Conservation (phyloP, 371 early-diverging fungal genomes). For the Dichotomocladium elegans region DNA sequence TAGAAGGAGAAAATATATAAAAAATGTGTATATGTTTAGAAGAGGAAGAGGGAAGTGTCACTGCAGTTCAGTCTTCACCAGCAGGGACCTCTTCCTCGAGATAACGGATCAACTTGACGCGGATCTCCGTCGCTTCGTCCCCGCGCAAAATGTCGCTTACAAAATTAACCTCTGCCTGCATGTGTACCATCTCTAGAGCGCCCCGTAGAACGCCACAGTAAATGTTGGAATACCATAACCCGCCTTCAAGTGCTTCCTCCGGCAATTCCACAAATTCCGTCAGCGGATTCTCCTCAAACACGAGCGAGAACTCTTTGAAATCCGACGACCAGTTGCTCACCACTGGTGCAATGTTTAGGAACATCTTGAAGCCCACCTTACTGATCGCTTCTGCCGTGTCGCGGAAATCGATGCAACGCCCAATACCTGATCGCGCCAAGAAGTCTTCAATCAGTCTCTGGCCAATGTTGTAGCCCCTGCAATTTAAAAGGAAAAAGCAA, state of each 20-base stretch:
- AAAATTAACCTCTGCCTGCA: conserved; percentile 88
- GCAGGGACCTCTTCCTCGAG: conserved; percentile 95
- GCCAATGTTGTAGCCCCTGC: conserved; percentile 97
- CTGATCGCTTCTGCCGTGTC: conserved; percentile 92
- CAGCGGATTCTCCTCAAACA: conserved; percentile 93
- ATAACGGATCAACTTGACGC: conserved; percentile 80
- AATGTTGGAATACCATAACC: conserved; percentile 94
- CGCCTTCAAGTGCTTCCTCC: conserved; percentile 72
- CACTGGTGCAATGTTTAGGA: conserved; percentile 85
- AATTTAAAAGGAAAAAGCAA: not conserved
- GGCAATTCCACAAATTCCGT: conserved; percentile 89
- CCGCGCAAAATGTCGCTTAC: conserved; percentile 84
- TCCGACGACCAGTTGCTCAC: conserved; percentile 81
- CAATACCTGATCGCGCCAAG: conserved; percentile 78
- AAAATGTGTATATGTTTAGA: not conserved
- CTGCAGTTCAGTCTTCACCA: conserved; percentile 71
- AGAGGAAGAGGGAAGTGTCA: not conserved
- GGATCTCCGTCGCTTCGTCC: conserved; percentile 88
- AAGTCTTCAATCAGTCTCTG: conserved; percentile 95
- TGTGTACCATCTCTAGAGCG: conserved; percentile 94
- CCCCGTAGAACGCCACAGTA: conserved; percentile 93
- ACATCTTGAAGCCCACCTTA: conserved; percentile 96
- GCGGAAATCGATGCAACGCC: conserved; percentile 84
- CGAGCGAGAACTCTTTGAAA: conserved; percentile 81
- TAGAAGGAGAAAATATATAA: too few relatives aligned